phyloP scores from a whole-genome alignment of 495 filamentous ascomycete genomes.

The Pseudoneurospora amorphoporcata region DNA sequence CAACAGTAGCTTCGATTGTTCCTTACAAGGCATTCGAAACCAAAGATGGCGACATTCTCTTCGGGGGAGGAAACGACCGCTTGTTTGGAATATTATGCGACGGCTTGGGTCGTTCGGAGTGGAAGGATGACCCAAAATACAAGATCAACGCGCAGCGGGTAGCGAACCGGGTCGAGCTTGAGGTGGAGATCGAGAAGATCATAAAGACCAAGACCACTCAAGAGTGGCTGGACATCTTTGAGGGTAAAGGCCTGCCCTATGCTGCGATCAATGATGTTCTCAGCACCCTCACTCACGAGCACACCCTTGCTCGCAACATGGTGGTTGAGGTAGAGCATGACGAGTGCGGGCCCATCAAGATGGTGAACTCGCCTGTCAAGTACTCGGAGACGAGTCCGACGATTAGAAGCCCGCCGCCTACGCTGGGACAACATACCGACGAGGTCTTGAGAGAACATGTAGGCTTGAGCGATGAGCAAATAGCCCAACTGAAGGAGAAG shows the following conservation, averaged over 20 bases:
- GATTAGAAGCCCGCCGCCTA: constrained; percentile 73
- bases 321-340: constrained; percentile 77
- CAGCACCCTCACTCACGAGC: constrained; percentile 69
- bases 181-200: constrained; percentile 62
- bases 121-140: constrained; percentile 67
- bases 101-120: constrained; percentile 64
- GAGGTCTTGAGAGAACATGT: constrained; percentile 65
- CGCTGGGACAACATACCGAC: constrained; percentile 84
- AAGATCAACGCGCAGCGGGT: constrained; percentile 75
- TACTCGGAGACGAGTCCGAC: constrained; percentile 73
- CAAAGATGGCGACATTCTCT: constrained; percentile 79
- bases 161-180: constrained; percentile 62
- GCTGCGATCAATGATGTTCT: constrained; percentile 91
- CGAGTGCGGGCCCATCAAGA: constrained; percentile 70
- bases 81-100: constrained; percentile 83
- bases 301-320: constrained; percentile 81
- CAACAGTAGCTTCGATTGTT: constrained; percentile 70
- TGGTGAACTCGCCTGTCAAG: constrained; percentile 94
- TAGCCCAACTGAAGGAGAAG: constrained; percentile 50
- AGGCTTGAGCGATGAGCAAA: constrained; percentile 50
- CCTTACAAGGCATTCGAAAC: constrained; percentile 91
- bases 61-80: constrained; percentile 89
- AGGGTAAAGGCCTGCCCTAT: constrained; percentile 89
- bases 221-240: constrained; percentile 82
- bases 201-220: constrained; percentile 71